Evolutionary conservation across 768 basidiomycete genomes (phyloP), one percentile per base, ranked within the genome.

Genomic region (Hemileccinum rubropunctum): DNA sequence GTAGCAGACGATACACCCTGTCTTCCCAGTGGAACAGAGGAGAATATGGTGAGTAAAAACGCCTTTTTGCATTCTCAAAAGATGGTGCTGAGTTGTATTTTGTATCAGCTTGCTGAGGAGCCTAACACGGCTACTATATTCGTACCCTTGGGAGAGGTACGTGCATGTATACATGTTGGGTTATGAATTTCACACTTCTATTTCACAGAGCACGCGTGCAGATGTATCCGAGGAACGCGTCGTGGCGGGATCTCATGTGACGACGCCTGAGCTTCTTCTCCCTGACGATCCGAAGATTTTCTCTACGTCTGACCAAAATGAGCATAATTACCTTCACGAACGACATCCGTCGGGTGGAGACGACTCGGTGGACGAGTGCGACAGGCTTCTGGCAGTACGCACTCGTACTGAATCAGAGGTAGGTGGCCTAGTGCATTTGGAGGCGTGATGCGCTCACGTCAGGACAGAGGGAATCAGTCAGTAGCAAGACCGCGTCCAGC

Each of bases 401-500:
- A 45, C 1, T 6, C 32, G 15, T 1, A 45, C 1, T 6, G 60
- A 51, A 23, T 47, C 37, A 10, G 53, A 52, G 46, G 62, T 52
- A 35, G 11, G 59, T 50, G 14, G 3, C 5, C 3, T 5, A 46
- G 27, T 6, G 4, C 9, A 6, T 13, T 3, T 18, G 2, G 27
- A 27, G 8, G 27, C 4, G 27, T 15, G 28, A 33, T 1, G 17
- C 14, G 11, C 49, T 64, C 28, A 64, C 7, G 28, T 42, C 4
- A 32, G 26, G 28, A 32, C 45, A 62, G 54, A 33, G 37, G 15
- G 52, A 54, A 15, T 43, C 0, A 6, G 14, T 23, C 23, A 53
- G 58, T 17, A 62, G 62, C n/a, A 45, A 23, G 45, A 55, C 57
- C 4, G 50, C 17, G 8, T 63, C 62, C 7, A 65, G 60, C 42